Conservation (phyloP, 1,284 basidiomycete species). For the Fomitiporia mediterranea region DNA sequence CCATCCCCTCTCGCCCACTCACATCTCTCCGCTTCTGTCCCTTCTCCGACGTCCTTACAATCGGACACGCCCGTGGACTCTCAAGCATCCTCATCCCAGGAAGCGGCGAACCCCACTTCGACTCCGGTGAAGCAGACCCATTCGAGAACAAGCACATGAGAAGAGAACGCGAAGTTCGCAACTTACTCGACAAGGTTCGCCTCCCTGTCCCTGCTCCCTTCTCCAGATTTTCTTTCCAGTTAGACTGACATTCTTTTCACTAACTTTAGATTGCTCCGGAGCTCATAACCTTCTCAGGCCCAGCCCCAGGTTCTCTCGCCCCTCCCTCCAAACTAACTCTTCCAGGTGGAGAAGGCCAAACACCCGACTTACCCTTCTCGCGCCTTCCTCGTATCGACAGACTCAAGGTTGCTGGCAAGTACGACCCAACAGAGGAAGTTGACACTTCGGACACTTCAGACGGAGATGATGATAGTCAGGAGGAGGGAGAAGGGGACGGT, state of each 20-base stretch:
- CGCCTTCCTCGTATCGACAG: constrained; percentile 72
- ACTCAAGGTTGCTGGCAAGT: constrained; percentile 64
- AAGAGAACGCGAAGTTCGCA: constrained; percentile 88
- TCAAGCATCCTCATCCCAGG: constrained; percentile 89
- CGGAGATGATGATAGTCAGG: constrained; percentile 32
- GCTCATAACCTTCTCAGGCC: constrained; percentile 88
- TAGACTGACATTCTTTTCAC: not conserved
- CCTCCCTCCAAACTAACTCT: constrained; percentile 57
- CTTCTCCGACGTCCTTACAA: constrained; percentile 87
- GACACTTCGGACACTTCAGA: constrained; percentile 20
- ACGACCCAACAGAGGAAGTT: constrained; percentile 58
- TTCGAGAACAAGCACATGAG: constrained; percentile 83
- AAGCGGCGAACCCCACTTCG: constrained; percentile 92
- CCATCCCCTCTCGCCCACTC: constrained; percentile 66
- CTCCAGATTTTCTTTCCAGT: not conserved
- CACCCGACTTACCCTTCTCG: constrained; percentile 56
- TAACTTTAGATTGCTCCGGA: constrained; percentile 86
- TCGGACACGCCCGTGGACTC: constrained; percentile 71
- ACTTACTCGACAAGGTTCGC: constrained; percentile 82
- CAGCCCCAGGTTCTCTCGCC: constrained; percentile 73
- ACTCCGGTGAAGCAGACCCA: constrained; percentile 90
- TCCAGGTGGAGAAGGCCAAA: constrained; percentile 42
- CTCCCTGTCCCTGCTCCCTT: not conserved
- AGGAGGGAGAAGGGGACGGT: constrained; percentile 31
- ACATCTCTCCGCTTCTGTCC: constrained; percentile 78